These are phyloP conservation scores for Mortierella sp. DNA, from an alignment of 371 early-diverging fungal species.

Conservation along the genomic window DNA sequence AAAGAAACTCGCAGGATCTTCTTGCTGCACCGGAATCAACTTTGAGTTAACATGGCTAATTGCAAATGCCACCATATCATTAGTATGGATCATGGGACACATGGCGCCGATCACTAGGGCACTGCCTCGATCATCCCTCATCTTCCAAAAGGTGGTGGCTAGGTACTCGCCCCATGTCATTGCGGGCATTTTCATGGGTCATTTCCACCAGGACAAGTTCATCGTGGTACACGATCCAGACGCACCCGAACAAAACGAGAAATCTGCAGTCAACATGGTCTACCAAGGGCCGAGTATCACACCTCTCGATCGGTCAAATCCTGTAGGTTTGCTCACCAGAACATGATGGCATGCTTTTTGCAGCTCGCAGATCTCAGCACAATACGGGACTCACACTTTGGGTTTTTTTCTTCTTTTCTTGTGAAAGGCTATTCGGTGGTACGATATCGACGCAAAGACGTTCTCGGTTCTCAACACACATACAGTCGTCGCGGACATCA, in stretches of 20 bases:
- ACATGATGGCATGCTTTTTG: too few species aligned
- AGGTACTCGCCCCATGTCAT: conserved; percentile 71
- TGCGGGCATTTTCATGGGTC: conserved; percentile 69
- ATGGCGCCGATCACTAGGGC: conserved; percentile 62
- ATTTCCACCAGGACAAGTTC: conserved; percentile 61
- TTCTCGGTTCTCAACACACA: conserved; percentile 44
- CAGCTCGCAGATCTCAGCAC: too few species aligned
- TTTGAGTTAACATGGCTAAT: too few species aligned
- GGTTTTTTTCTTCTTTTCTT: not conserved
- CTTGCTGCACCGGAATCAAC: too few species aligned
- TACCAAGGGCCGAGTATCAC: conserved; percentile 68
- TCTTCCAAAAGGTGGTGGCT: conserved; percentile 67
- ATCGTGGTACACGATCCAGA: conserved; percentile 49
- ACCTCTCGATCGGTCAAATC: conserved; percentile 60
- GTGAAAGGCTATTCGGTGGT: conserved; percentile 50
- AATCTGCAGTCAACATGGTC: conserved; percentile 61
- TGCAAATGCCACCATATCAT: too few species aligned
- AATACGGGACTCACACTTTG: too few species aligned
- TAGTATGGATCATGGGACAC: conserved; percentile 72
- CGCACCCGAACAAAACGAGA: conserved; percentile 30
- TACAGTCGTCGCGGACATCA: conserved; percentile 38
- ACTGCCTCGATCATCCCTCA: conserved; percentile 64
- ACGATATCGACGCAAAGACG: conserved; percentile 47
- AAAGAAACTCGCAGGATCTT: too few species aligned
- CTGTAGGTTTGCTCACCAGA: conserved; percentile 50